phyloP scores from a whole-genome alignment of 257 asterid species.

The Plantago elongata region DNA sequence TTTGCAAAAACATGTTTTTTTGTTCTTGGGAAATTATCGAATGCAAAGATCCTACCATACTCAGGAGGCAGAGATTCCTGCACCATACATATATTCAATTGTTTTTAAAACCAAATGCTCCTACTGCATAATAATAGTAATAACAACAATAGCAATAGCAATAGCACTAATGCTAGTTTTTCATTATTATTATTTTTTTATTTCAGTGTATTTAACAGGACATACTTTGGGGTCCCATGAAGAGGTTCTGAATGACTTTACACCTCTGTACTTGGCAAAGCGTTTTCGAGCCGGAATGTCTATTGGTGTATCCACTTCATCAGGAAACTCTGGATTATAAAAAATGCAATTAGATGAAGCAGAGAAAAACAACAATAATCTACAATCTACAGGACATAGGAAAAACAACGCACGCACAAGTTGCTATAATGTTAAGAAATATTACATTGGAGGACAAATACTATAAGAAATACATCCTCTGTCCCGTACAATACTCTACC shows the following conservation, averaged over 20 bases:
- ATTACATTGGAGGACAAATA: too few relatives aligned
- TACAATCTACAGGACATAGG: neutral
- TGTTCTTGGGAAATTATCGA: constrained; percentile 76
- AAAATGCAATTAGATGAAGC: constrained; percentile 15
- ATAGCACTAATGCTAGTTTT: too few relatives aligned
- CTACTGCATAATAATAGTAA: neutral
- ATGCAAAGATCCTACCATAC: constrained; percentile 83
- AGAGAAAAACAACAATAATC: neutral
- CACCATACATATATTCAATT: constrained; percentile 23
- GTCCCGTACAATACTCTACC: too few relatives aligned
- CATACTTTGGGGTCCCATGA: constrained; percentile 98
- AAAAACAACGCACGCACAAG: too few relatives aligned
- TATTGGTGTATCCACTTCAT: constrained; percentile 93
- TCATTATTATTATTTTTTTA: too few relatives aligned
- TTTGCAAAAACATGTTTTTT: constrained; percentile 79
- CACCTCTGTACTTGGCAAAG: constrained; percentile 92
- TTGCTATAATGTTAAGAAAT: too few relatives aligned
- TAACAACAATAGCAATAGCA: too few relatives aligned
- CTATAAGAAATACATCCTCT: too few relatives aligned
- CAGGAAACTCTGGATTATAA: constrained; percentile 69
- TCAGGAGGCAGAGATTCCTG: constrained; percentile 97
- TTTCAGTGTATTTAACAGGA: neutral
- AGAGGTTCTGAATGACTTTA: constrained; percentile 90
- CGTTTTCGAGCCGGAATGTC: constrained; percentile 91
- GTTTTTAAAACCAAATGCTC: neutral